Conservation (phyloP, 1,284 basidiomycete genomes). For the Trametes pubescens region DNA sequence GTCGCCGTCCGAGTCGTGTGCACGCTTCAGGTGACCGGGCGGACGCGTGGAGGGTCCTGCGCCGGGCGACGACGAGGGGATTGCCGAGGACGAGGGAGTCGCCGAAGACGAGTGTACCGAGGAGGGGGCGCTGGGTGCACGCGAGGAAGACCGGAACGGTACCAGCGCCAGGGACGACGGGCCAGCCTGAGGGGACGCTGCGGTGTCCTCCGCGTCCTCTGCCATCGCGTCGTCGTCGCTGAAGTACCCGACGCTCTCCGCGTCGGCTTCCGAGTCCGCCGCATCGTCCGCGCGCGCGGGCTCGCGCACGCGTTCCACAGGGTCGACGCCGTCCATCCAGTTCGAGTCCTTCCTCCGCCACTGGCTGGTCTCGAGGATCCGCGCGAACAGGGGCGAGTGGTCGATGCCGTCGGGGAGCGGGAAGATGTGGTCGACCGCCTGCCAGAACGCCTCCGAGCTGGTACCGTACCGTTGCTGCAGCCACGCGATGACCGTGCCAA, state of each 20-base stretch:
- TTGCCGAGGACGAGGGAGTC: not conserved
- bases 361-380: slow-evolving; percentile 16
- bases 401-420: slow-evolving; percentile 10
- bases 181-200: not conserved
- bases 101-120: not conserved
- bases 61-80: not conserved
- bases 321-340: slow-evolving; percentile 29
- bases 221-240: slow-evolving; percentile 8
- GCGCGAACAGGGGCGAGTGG: slow-evolving; percentile 12
- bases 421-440: slow-evolving; percentile 16
- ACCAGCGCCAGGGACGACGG: slow-evolving; percentile 6
- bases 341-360: slow-evolving; percentile 26
- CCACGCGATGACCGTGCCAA: slow-evolving; percentile 2
- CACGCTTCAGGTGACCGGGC: slow-evolving; percentile 2
- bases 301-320: slow-evolving; percentile 17
- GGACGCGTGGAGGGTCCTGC: not conserved
- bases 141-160: not conserved
- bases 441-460: slow-evolving; percentile 10
- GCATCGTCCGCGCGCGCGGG: slow-evolving; percentile 27
- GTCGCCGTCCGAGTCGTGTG: slow-evolving; percentile 5
- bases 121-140: not conserved
- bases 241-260: slow-evolving; percentile 20
- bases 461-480: slow-evolving; percentile 5
- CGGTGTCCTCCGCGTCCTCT: not conserved
- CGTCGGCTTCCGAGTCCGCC: slow-evolving; percentile 22